Percentiles rank a stretch among this genome's conserved stretches.
Conservation (phyloP, 441 rosid species). For the Brassica hybrid region DNA sequence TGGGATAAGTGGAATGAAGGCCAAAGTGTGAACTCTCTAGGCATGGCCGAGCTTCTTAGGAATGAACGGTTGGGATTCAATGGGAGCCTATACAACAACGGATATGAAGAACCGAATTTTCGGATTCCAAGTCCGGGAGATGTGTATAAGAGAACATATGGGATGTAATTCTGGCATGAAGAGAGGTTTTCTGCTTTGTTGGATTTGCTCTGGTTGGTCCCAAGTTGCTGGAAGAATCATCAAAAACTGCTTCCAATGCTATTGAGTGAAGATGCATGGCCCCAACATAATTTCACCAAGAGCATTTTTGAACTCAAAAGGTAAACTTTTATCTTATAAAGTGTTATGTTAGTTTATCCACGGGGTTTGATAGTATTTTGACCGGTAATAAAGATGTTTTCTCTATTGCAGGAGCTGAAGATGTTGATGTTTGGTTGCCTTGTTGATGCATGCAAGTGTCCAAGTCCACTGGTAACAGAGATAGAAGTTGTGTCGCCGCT, state of each 20-base stretch:
- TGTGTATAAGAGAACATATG: conserved; percentile 76
- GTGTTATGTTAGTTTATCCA: not conserved
- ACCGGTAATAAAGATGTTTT: not conserved
- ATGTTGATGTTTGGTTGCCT: conserved; percentile 14
- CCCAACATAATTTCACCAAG: not conserved
- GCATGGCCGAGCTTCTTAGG: conserved; percentile 70
- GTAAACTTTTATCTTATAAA: conserved; percentile 1
- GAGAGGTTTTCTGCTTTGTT: conserved; percentile 28
- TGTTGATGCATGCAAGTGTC: conserved; percentile 7
- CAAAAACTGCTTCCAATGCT: not conserved
- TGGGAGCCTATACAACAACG: conserved; percentile 52
- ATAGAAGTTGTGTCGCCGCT: not conserved
- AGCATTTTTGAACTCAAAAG: conserved; percentile 13
- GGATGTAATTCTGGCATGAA: conserved; percentile 60
- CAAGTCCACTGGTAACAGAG: conserved; percentile 23
- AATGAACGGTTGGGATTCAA: conserved; percentile 78
- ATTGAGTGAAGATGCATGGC: conserved; percentile 26
- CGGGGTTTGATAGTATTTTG: not conserved
- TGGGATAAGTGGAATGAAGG: conserved; percentile 87
- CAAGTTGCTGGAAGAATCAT: conserved; percentile 18
- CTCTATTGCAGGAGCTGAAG: conserved; percentile 19
- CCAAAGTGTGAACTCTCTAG: conserved; percentile 61
- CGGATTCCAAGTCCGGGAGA: conserved; percentile 76
- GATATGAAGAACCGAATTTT: conserved; percentile 79
- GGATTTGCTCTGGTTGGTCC: conserved; percentile 32